Percentiles rank a stretch among this genome's conserved stretches.
Conservation (phyloP, 495 filamentous ascomycete species). For the Terfezia boudieri region DNA sequence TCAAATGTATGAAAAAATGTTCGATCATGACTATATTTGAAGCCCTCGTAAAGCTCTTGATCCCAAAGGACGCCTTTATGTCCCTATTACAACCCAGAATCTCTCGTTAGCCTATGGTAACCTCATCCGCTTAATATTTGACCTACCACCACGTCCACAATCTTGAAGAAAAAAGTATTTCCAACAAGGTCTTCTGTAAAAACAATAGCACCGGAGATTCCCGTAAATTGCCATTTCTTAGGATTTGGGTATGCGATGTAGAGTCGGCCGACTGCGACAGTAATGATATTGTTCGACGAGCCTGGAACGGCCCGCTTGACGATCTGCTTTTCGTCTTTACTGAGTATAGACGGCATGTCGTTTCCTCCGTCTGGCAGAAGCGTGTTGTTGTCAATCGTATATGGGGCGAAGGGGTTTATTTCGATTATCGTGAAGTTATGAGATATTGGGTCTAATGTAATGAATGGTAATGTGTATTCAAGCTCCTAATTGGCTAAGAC, state of each 20-base stretch:
- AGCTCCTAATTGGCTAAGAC: no score
- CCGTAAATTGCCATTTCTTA: conserved; percentile 80
- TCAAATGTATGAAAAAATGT: conserved; percentile 96
- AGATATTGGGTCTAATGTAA: no score
- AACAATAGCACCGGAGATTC: conserved; percentile 80
- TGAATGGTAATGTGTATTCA: no score
- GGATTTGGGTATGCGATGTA: conserved; percentile 80
- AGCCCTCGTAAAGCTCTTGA: conserved; percentile 88
- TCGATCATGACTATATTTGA: conserved; percentile 84
- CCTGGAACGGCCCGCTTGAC: conserved; percentile 84
- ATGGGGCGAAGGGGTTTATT: no score
- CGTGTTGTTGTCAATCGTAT: not conserved
- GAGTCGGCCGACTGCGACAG: conserved; percentile 77
- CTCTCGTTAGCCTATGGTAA: not conserved
- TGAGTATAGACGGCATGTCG: conserved; percentile 67
- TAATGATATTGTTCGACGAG: conserved; percentile 81
- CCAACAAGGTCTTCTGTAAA: conserved; percentile 85
- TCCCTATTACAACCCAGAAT: conserved; percentile 20
- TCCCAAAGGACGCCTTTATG: conserved; percentile 91
- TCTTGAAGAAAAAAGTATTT: conserved; percentile 87
- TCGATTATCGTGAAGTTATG: no score
- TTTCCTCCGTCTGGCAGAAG: conserved; percentile 10
- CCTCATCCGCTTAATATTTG: not conserved
- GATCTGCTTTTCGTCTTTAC: conserved; percentile 74
- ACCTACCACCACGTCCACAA: conserved; percentile 87